Conservation (phyloP, 2,329 filamentous ascomycete genomes). For the Sclerotinia nivalis region DNA sequence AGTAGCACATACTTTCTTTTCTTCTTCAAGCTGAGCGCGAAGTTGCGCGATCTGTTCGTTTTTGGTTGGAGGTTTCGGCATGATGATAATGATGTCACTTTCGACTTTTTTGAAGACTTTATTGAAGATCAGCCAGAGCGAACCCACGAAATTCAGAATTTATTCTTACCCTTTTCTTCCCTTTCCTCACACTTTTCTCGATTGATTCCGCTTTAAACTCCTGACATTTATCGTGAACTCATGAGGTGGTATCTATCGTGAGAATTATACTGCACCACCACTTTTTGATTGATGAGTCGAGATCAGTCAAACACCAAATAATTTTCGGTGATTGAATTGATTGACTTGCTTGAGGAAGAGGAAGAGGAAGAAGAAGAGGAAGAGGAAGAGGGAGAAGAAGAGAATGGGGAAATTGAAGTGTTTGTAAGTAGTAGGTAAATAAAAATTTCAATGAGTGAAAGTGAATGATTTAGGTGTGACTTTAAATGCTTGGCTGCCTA, state of each 20-base stretch:
- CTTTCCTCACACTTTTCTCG: background rate
- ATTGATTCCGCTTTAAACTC: background rate
- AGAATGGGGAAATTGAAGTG: background rate
- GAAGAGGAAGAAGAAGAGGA: too few relatives aligned
- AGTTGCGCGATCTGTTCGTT: conserved; percentile 16
- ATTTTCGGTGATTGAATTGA: background rate
- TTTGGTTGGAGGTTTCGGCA: conserved; percentile 11
- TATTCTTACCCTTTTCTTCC: too few relatives aligned
- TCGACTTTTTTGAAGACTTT: background rate
- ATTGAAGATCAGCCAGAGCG: background rate
- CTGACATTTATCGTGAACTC: background rate
- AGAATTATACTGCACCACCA: background rate
- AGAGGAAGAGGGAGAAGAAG: background rate
- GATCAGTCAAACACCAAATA: background rate
- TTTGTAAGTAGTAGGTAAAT: background rate
- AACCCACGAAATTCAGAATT: background rate
- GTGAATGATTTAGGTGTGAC: background rate
- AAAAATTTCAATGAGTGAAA: background rate
- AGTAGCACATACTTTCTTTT: background rate
- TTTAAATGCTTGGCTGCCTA: background rate
- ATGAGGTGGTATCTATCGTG: background rate
- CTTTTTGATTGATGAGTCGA: background rate
- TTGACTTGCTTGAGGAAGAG: background rate
- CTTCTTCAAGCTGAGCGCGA: conserved; percentile 19
- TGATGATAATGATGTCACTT: background rate